Evolutionary conservation across 1,284 basidiomycete species (phyloP).

Genomic region (Rhodotorula sp.): DNA sequence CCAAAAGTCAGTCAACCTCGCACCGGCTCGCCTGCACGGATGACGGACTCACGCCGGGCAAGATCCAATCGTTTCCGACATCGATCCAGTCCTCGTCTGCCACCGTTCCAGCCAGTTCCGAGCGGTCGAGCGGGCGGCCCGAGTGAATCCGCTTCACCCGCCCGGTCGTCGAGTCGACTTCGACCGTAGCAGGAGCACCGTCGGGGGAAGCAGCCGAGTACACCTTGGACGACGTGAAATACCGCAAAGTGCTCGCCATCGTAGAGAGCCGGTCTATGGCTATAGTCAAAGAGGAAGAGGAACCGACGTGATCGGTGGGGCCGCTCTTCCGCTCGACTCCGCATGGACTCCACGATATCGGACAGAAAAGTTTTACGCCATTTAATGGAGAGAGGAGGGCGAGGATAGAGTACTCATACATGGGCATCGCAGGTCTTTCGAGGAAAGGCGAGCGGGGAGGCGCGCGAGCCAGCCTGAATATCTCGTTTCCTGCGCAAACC

Average conservation of each 20-base stretch:
- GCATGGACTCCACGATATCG: too few relatives aligned
- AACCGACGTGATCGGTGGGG: neutral
- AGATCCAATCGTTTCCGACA: slow-evolving; percentile 62
- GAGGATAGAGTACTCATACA: too few relatives aligned
- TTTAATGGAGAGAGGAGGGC: neutral
- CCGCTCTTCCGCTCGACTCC: too few relatives aligned
- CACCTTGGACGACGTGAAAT: neutral
- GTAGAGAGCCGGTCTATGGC: neutral
- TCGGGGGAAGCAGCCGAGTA: neutral
- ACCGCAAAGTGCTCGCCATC: slow-evolving; percentile 2
- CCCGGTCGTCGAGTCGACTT: neutral
- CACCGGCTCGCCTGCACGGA: too few relatives aligned
- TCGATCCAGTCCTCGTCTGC: slow-evolving; percentile 58
- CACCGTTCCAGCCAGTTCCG: neutral
- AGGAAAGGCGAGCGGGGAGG: neutral
- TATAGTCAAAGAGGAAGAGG: neutral
- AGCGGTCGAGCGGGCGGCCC: neutral
- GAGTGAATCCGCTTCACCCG: slow-evolving; percentile 9
- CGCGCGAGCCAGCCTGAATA: too few relatives aligned
- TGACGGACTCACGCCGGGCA: slow-evolving; percentile 76
- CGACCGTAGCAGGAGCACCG: slow-evolving; percentile 4
- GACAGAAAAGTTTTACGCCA: too few relatives aligned
- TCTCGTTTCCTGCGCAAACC: neutral
- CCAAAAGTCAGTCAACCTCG: neutral
- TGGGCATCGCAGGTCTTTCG: neutral